Conservation (phyloP, 768 basidiomycete genomes). For the Xerocomellus chrysenteron region DNA sequence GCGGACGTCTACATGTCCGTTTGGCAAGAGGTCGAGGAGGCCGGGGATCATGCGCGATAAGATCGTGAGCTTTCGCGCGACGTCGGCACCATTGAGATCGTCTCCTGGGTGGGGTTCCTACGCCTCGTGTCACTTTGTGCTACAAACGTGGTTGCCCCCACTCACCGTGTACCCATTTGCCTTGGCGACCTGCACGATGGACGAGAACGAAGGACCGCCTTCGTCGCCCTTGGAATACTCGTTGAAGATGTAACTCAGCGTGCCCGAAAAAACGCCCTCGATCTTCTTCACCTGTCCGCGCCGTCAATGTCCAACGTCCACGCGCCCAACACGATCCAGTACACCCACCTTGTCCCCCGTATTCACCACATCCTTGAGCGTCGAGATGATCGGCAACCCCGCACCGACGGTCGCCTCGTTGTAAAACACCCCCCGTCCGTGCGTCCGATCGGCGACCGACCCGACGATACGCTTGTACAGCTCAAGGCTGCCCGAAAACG, state of each 20-base stretch:
- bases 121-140: slow-evolving; percentile 25
- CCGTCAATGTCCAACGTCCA: not conserved
- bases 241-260: slow-evolving; percentile 99
- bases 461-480: slow-evolving; percentile 73
- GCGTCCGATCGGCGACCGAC: slow-evolving; percentile 20
- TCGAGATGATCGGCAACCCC: slow-evolving; percentile 88
- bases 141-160: not conserved
- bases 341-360: slow-evolving; percentile 84
- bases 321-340: not conserved
- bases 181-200: slow-evolving; percentile 83
- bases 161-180: slow-evolving; percentile 92
- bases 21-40: slow-evolving; percentile 52
- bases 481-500: slow-evolving; percentile 68
- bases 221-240: slow-evolving; percentile 76
- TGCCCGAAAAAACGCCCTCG: slow-evolving; percentile 97
- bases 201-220: slow-evolving; percentile 77
- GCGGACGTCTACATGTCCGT: slow-evolving; percentile 77
- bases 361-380: slow-evolving; percentile 85
- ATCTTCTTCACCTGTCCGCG: slow-evolving; percentile 70
- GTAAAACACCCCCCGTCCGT: slow-evolving; percentile 56
- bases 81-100: slow-evolving; percentile 95
- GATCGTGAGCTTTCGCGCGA: slow-evolving; percentile 96
- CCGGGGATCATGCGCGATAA: slow-evolving; percentile 75
- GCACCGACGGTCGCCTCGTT: slow-evolving; percentile 96
- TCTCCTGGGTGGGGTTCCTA: slow-evolving; percentile 98